These are phyloP conservation scores for Penicillium malachiteum DNA, from an alignment of 495 filamentous ascomycete species.

Conservation along the genomic window DNA sequence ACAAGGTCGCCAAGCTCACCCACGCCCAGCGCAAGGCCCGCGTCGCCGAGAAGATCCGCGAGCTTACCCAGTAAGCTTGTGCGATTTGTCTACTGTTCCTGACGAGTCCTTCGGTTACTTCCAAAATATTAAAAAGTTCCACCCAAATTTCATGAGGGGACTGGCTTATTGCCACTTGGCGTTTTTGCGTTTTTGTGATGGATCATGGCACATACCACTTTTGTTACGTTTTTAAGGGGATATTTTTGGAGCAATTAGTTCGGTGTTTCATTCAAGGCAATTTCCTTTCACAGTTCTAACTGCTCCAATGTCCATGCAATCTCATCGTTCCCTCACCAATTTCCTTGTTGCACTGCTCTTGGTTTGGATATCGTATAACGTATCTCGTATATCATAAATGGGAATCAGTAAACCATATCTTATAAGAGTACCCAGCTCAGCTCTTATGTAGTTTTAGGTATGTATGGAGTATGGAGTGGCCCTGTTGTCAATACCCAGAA, in stretches of 20 bases:
- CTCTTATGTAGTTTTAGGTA: no score
- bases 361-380: conserved; percentile 5
- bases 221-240: conserved; percentile 22
- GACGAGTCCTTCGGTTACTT: conserved; percentile 18
- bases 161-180: conserved; percentile 27
- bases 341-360: conserved; percentile 3
- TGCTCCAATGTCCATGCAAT: conserved; percentile 36
- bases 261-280: conserved; percentile 34
- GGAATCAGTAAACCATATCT: conserved; percentile 12
- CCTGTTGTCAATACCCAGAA: no score
- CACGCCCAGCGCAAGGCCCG: conserved; percentile 74
- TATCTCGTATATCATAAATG: conserved; percentile 16
- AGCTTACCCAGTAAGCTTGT: conserved; percentile 39
- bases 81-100: conserved; percentile 16
- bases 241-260: conserved; percentile 31
- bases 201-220: conserved; percentile 34
- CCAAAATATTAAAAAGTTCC: conserved; percentile 24
- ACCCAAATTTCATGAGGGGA: conserved; percentile 24
- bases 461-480: no score
- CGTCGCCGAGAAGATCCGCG: conserved; percentile 86
- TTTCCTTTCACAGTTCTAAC: conserved; percentile 32
- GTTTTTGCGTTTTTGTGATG: conserved; percentile 25
- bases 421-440: neutral
- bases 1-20: conserved; percentile 70
- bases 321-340: conserved; percentile 30